Evolutionary conservation across 164 flowering plant genomes (phyloP), one percentile per base, ranked within the genome.

Genomic region (Cinnamomum micranthum): DNA sequence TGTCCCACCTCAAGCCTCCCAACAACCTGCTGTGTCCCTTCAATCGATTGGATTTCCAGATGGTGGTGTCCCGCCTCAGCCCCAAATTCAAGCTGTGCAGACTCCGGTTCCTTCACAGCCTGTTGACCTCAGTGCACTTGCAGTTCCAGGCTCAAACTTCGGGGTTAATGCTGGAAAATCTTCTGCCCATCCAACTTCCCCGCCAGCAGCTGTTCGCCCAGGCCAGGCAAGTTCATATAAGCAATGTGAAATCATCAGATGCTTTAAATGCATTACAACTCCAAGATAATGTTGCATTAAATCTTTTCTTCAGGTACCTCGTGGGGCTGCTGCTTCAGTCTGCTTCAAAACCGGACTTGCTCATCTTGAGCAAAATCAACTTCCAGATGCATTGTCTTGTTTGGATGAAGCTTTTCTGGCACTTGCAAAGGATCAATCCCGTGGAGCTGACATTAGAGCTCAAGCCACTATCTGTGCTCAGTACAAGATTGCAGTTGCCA

Each of bases 381-480:
- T 94, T 74, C 74, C 98, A 74, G 98, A 96, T 89, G 94, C 99
- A 71, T 83, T 94, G 68, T 94, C 98, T 24, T 96, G 99, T 79
- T 92, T 96, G 79, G 98, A 96, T 81, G 99, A 96, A 88, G 92
- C 92, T 78, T 96, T 96, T 80, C 88, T 96, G 50, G 99, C 98
- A 35, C 81, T 96, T 50, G 99, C 99, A 23, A 96, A 96, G 85
- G 99, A 96, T 83, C 89, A 89, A 24, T 96, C 99, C 73, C 98
- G 98, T 77, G 99, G 97, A 68, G 90, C 90, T 78, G 99, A 96
- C 80, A 88, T 94, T 47, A 96, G 93, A 81, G 92, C 98, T 73
- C 98, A 96, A 82, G 99, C 97, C 33, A 96, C 98, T 71, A 96
- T 96, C 71, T 94, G 93, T 86, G 97, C 99, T 68, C 99, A 96